These are phyloP conservation scores for Fusarium ambrosium DNA, from an alignment of 2,329 filamentous ascomycete genomes.

Conservation along the genomic window DNA sequence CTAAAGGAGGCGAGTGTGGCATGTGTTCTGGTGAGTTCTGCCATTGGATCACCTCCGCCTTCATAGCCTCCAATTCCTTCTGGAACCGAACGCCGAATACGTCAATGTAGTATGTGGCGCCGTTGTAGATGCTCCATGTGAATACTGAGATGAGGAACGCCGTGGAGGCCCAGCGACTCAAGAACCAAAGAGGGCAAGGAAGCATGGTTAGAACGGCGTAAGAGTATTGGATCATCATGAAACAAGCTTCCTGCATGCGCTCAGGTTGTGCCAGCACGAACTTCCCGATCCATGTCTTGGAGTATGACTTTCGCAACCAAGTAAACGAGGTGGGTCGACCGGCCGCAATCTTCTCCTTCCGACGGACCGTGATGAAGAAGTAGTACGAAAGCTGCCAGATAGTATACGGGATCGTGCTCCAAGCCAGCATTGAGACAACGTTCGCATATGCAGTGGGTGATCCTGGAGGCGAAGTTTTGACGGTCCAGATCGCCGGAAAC, in stretches of 20 bases:
- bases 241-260: conserved; percentile 84
- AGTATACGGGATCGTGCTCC: conserved; percentile 93
- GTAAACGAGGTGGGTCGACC: conserved; percentile 97
- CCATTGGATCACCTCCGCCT: conserved; percentile 90
- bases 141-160: conserved; percentile 87
- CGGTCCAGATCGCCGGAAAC: conserved; percentile 88
- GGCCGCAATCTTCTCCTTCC: conserved; percentile 95
- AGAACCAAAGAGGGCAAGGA: conserved; percentile 95
- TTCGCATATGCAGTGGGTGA: conserved; percentile 83
- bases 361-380: conserved; percentile 93
- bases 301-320: conserved; percentile 93
- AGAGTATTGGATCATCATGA: conserved; percentile 95
- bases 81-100: conserved; percentile 97
- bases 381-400: conserved; percentile 96
- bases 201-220: conserved; percentile 96
- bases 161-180: conserved; percentile 84
- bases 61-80: conserved; percentile 92
- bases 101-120: conserved; percentile 97
- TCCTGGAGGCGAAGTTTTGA: conserved; percentile 77
- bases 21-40: conserved; percentile 71
- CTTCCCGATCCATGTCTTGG: conserved; percentile 89
- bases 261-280: conserved; percentile 84
- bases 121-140: conserved; percentile 95
- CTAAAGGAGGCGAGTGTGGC: conserved; percentile 53
- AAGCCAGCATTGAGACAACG: conserved; percentile 87